Evolutionary conservation across 164 flowering plant species (phyloP).

Genomic region (Paratinospora sagittata): DNA sequence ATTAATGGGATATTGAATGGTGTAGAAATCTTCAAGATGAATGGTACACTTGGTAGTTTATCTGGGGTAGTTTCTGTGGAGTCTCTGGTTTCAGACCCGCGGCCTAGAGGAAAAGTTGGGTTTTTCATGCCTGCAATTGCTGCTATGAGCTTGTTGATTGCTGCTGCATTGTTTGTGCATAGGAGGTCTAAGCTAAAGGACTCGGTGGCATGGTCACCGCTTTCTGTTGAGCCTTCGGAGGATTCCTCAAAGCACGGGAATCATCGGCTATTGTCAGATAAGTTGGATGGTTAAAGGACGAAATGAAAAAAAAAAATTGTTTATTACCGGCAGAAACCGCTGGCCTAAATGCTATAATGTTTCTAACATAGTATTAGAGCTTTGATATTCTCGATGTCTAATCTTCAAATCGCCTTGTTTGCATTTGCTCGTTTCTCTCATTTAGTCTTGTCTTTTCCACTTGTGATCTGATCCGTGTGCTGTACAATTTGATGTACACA

Average conservation of each 20-base stretch:
- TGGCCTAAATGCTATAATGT: too few relatives aligned
- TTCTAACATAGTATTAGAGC: too few relatives aligned
- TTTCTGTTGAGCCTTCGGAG: conserved; percentile 45
- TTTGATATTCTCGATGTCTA: too few relatives aligned
- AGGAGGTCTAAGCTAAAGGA: conserved; percentile 30
- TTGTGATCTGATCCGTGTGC: neutral
- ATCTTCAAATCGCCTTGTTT: too few relatives aligned
- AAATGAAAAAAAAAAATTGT: too few relatives aligned
- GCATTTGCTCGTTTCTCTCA: too few relatives aligned
- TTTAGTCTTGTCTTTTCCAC: too few relatives aligned
- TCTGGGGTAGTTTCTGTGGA: conserved; percentile 44
- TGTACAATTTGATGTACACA: neutral
- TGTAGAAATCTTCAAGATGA: conserved; percentile 79
- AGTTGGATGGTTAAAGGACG: conserved; percentile 17
- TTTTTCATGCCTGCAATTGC: conserved; percentile 39
- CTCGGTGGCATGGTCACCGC: conserved; percentile 43
- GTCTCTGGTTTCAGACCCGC: conserved; percentile 25
- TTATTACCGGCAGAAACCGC: too few relatives aligned
- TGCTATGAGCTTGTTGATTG: conserved; percentile 40
- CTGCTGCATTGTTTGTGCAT: conserved; percentile 32
- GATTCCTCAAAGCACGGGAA: conserved; percentile 20
- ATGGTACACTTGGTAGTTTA: conserved; percentile 61
- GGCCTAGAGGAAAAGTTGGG: conserved; percentile 28
- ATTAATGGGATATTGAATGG: conserved; percentile 76
- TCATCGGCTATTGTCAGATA: conserved; percentile 21